A percentile compares a stretch with the other conserved stretches of the same genome.
Evolutionary conservation across 352 stramenopile species (phyloP).

Genomic region (Phytophthora podocarpi): DNA sequence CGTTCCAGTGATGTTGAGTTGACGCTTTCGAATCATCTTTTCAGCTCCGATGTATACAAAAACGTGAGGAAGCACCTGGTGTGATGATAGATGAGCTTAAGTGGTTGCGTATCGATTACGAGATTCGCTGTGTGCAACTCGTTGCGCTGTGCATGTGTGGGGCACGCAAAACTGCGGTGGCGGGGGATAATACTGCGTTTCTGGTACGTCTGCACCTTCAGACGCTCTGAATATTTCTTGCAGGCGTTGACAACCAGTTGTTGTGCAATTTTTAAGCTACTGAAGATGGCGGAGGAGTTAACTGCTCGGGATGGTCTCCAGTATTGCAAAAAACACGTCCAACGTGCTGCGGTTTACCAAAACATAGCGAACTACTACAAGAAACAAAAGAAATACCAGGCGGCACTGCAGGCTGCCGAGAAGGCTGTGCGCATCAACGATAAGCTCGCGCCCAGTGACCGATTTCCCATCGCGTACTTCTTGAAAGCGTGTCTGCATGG

Average conservation of each 20-base stretch:
- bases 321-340: slow-evolving; percentile 69
- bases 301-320: slow-evolving; percentile 59
- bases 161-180: slow-evolving; percentile 47
- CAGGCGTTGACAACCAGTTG: background rate
- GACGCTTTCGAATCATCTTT: background rate
- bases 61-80: slow-evolving; percentile 53
- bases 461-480: slow-evolving; percentile 67
- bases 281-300: slow-evolving; percentile 74
- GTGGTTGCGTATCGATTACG: slow-evolving; percentile 72
- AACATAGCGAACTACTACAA: slow-evolving; percentile 78
- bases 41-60: slow-evolving; percentile 71
- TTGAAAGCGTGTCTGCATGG: slow-evolving; percentile 63
- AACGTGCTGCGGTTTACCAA: slow-evolving; percentile 66
- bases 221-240: background rate
- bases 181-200: slow-evolving; percentile 64
- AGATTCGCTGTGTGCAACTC: slow-evolving; percentile 76
- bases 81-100: slow-evolving; percentile 62
- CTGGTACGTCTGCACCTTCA: slow-evolving; percentile 37
- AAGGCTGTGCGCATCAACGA: slow-evolving; percentile 71
- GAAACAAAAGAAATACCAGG: slow-evolving; percentile 77
- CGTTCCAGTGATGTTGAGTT: background rate
- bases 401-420: slow-evolving; percentile 55
- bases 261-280: slow-evolving; percentile 34
- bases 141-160: slow-evolving; percentile 73
- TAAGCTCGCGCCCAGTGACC: slow-evolving; percentile 55